These are phyloP conservation scores for Deakozyma indianensis DNA, from an alignment of 805 yeast genomes.

Conservation along the genomic window DNA sequence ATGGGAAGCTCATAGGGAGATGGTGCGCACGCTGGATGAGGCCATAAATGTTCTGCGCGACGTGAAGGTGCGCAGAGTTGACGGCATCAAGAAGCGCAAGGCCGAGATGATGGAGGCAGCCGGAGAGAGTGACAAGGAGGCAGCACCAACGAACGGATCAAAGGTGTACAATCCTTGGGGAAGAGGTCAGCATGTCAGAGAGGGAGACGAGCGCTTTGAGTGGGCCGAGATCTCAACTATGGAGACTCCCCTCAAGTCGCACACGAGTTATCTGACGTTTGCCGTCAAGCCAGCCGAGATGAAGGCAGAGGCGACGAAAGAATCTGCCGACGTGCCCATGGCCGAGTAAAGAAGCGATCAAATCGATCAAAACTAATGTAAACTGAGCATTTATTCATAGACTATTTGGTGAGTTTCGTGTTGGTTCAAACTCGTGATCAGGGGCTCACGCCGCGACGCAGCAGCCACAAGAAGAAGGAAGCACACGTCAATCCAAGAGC, in stretches of 20 bases:
- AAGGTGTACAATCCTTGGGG: conserved; percentile 75
- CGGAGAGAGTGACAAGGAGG: conserved; percentile 12
- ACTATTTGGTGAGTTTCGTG: too few species aligned
- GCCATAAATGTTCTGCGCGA: conserved; percentile 68
- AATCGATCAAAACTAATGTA: too few species aligned
- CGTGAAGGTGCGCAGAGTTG: conserved; percentile 58
- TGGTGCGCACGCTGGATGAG: conserved; percentile 71
- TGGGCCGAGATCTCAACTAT: conserved; percentile 80
- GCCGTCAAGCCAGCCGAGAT: conserved; percentile 30
- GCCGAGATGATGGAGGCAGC: conserved; percentile 15
- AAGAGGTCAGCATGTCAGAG: conserved; percentile 66
- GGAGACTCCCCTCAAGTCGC: conserved; percentile 80
- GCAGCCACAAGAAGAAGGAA: too few species aligned
- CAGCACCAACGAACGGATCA: conserved; percentile 7
- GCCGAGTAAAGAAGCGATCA: too few species aligned
- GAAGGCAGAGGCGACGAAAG: too few species aligned
- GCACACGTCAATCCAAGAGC: too few species aligned
- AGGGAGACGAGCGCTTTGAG: conserved; percentile 66
- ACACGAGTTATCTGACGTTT: conserved; percentile 87
- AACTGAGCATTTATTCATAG: too few species aligned
- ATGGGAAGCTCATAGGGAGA: conserved; percentile 82
- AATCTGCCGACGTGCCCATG: too few species aligned
- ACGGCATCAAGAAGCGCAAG: conserved; percentile 22
- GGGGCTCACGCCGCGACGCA: too few species aligned
- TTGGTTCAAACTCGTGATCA: too few species aligned